Conservation (phyloP, 2,329 filamentous ascomycete genomes). For the Trichoderma simmonsii region DNA sequence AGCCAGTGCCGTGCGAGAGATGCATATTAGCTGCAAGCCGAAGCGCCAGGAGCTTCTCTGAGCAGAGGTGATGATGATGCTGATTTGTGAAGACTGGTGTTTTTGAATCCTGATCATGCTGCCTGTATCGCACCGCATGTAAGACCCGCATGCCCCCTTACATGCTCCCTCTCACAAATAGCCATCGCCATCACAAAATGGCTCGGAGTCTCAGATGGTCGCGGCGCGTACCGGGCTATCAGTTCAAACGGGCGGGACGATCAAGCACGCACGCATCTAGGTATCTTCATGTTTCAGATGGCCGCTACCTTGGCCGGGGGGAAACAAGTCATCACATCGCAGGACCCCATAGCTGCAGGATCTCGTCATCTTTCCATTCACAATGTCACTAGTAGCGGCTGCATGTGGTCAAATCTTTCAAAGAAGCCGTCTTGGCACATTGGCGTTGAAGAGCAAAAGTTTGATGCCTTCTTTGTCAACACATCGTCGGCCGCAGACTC, state of each 20-base stretch:
- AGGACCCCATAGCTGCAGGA: background rate
- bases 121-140: background rate
- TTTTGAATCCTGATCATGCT: background rate
- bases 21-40: background rate
- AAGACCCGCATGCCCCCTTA: slow-evolving; percentile 6
- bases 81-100: background rate
- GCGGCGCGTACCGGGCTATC: slow-evolving; percentile 15
- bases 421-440: background rate
- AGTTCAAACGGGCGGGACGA: slow-evolving; percentile 26
- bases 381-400: background rate
- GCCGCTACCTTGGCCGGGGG: background rate
- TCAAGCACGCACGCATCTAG: slow-evolving; percentile 27
- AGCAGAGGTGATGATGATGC: background rate
- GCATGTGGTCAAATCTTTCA: background rate
- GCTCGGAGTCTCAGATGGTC: background rate
- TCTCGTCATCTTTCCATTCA: background rate
- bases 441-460: background rate
- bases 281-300: slow-evolving; percentile 23
- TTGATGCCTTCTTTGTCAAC: background rate
- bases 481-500: background rate
- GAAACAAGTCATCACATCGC: slow-evolving; percentile 19
- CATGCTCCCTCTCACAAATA: background rate
- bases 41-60: slow-evolving; percentile 1
- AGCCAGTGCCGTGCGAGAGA: background rate
- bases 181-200: slow-evolving; percentile 1